phyloP scores from a whole-genome alignment of 1,139 yeast genomes.

The Pneumocystis murina region DNA sequence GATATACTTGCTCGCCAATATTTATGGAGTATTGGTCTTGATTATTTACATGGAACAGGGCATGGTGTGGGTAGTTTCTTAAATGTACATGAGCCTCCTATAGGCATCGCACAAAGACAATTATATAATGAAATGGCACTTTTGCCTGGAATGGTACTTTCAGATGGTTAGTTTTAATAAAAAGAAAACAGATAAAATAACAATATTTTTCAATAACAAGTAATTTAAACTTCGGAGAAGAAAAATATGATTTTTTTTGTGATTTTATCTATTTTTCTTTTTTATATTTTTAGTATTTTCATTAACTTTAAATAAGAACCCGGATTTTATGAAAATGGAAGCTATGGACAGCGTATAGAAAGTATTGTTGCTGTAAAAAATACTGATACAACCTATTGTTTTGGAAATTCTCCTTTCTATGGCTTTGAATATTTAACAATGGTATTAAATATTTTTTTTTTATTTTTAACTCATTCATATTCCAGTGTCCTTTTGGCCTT shows the following conservation, averaged over 20 bases:
- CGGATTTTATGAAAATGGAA: slow-evolving; percentile 84
- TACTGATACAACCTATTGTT: slow-evolving; percentile 27
- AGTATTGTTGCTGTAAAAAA: slow-evolving; percentile 52
- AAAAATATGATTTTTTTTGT: neutral
- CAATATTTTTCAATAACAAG: neutral
- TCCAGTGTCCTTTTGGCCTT: slow-evolving; percentile 63
- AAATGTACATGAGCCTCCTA: slow-evolving; percentile 94
- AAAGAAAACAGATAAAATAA: neutral
- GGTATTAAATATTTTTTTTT: slow-evolving; percentile 7
- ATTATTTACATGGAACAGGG: slow-evolving; percentile 92
- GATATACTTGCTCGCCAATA: slow-evolving; percentile 83
- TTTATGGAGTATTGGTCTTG: slow-evolving; percentile 75
- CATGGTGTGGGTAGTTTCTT: slow-evolving; percentile 92
- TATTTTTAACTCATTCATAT: neutral
- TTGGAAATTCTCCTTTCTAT: slow-evolving; percentile 44
- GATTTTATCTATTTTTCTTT: neutral
- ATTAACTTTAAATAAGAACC: slow-evolving; percentile 42
- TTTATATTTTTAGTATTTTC: neutral
- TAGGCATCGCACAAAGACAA: slow-evolving; percentile 62
- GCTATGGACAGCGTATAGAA: slow-evolving; percentile 87
- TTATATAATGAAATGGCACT: slow-evolving; percentile 27
- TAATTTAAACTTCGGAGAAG: neutral
- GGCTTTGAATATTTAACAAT: slow-evolving; percentile 74
- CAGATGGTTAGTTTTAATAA: slow-evolving; percentile 31
- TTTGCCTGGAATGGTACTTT: slow-evolving; percentile 60